Conservation (phyloP, 768 basidiomycete species). For the Mycena capillaripes region DNA sequence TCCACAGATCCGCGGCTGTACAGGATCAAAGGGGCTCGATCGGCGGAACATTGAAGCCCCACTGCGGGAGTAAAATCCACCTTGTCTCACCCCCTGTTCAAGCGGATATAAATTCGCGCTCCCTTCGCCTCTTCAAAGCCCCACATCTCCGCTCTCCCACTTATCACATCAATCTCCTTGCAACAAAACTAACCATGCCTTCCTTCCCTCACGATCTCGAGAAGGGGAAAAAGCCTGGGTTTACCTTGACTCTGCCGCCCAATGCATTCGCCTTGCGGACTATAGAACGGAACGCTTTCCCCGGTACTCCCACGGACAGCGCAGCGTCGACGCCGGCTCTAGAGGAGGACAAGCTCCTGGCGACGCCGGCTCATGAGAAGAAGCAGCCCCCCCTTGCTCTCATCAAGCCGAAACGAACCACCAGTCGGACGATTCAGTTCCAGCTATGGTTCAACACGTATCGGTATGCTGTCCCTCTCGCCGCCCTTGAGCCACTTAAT, state of each 20-base stretch:
- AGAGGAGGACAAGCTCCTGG: background rate
- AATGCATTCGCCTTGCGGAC: background rate
- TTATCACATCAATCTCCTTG: too few species aligned
- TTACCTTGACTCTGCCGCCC: background rate
- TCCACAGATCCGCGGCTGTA: too few species aligned
- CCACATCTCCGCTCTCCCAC: too few species aligned
- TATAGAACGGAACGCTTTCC: too few species aligned
- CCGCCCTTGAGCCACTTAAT: background rate
- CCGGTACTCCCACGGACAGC: background rate
- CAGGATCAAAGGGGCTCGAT: too few species aligned
- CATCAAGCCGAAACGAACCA: conserved; percentile 53
- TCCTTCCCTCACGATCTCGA: conserved; percentile 22
- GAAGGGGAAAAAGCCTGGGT: conserved; percentile 3
- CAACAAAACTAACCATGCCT: conserved; percentile 2
- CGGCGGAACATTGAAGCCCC: too few species aligned
- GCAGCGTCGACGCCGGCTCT: background rate
- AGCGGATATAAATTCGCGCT: too few species aligned
- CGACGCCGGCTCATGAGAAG: background rate
- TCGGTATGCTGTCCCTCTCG: conserved; percentile 56
- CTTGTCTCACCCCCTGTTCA: too few species aligned
- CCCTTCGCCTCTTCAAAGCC: too few species aligned
- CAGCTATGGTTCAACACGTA: conserved; percentile 87
- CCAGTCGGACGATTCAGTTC: conserved; percentile 69
- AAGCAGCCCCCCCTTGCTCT: conserved; percentile 18
- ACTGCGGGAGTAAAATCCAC: too few species aligned